phyloP scores from a whole-genome alignment of 345 rosid species.

The Isatis tinctoria region DNA sequence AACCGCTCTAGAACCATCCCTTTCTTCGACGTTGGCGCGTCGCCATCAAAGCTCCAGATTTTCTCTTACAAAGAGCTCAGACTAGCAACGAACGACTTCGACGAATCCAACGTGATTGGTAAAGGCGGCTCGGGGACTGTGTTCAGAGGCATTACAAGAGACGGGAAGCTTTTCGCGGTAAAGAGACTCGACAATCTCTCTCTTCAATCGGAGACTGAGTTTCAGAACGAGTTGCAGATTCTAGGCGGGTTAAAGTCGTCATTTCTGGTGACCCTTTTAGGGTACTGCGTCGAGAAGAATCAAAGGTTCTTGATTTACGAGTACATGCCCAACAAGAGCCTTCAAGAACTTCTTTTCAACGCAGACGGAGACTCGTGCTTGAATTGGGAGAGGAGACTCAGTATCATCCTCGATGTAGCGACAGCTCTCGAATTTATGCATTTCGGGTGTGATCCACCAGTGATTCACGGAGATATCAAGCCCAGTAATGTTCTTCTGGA shows the following conservation, averaged over 20 bases:
- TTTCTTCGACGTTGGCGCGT: conserved; percentile 39
- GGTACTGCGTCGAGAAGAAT: conserved; percentile 81
- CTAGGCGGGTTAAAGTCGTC: conserved; percentile 86
- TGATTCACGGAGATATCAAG: conserved; percentile 94
- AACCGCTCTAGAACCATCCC: conserved; percentile 80
- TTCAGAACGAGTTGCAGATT: conserved; percentile 93
- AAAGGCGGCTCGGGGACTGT: conserved; percentile 99
- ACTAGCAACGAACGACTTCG: conserved; percentile 69
- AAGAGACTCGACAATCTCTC: conserved; percentile 69
- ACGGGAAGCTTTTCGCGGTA: conserved; percentile 78
- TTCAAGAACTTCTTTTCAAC: conserved; percentile 74
- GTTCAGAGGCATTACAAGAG: conserved; percentile 66
- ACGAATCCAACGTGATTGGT: conserved; percentile 64
- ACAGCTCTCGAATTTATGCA: conserved; percentile 86
- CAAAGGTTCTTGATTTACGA: conserved; percentile 80
- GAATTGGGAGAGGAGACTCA: conserved; percentile 75
- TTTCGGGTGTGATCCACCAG: conserved; percentile 87
- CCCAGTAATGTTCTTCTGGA: conserved; percentile 93
- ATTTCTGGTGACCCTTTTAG: conserved; percentile 67
- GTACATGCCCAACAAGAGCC: conserved; percentile 89
- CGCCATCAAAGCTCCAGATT: conserved; percentile 60
- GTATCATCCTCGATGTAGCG: conserved; percentile 72
- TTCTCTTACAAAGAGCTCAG: conserved; percentile 76
- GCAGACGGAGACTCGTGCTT: conserved; percentile 46
- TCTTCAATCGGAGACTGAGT: conserved; percentile 78